Evolutionary conservation across 2,329 filamentous ascomycete species (phyloP), one percentile per base, ranked within the genome.

Genomic region (Paecilomyces dactylethromorphus): DNA sequence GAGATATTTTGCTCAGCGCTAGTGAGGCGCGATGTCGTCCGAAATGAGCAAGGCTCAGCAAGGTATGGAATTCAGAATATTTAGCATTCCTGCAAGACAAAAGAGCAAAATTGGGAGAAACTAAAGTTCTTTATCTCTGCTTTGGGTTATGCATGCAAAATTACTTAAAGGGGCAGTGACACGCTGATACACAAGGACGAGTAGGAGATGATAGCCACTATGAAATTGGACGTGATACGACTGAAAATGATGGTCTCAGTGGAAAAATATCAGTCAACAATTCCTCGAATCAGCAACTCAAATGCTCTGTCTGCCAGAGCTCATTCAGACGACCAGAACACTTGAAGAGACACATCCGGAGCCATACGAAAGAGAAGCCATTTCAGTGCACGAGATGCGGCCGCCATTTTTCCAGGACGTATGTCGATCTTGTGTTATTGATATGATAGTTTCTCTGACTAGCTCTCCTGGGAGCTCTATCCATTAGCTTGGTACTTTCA

Each of bases 371-470:
- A 53, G 72, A 74, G 58, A 74, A 74, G 56, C 72, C 73, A 0
- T 77, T 75, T 55, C 68, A 71, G 55, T 77, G 75, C 61, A 58
- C 61, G 13, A 71, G 72, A 56, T 78, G 75, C 63, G 71, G 71
- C n/a, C 75, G 75, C 22, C 68, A 73, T 54, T 77, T 78, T 60
- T 75, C 73, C 11, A 68, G 75, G 65, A 77, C 72, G 73, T 74
- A 74, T 57, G 70, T 56, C 4, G 13, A 26, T 32, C 2, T 22
- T 52, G 11, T 53, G 11, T 12, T 24, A 15, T 32, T 18, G 55
- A 7, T 54, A 45, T 22, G 50, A 26, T 51, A 15, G 15, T 52
- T 39, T 24, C 49, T 50, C 21, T 51, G n/a, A 56, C 54, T 10
- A 15, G 11, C 7, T 55, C 13, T 11, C 11, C 29, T 31, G 21